Evolutionary conservation across 2,329 filamentous ascomycete genomes (phyloP).

Genomic region (Dactylellina drechsleri): DNA sequence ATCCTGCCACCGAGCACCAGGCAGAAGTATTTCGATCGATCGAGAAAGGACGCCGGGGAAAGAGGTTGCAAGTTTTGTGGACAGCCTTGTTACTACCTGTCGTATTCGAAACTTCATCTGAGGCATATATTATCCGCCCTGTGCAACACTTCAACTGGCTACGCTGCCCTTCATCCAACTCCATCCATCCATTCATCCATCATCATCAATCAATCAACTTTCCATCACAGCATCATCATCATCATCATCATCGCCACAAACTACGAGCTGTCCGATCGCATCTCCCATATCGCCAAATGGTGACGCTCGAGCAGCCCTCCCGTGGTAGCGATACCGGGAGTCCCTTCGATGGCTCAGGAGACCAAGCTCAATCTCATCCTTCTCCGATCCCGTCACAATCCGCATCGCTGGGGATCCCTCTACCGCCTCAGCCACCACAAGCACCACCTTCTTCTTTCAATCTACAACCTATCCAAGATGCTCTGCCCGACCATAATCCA

Average conservation of each 20-base stretch:
- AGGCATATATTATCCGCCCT: too few relatives aligned
- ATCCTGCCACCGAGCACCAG: neutral
- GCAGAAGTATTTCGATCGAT: slow-evolving; percentile 8
- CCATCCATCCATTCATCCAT: neutral
- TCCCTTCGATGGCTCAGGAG: slow-evolving; percentile 28
- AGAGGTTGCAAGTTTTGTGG: neutral
- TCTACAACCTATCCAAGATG: slow-evolving; percentile 33
- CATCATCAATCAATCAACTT: neutral
- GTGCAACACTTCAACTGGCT: too few relatives aligned
- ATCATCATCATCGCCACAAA: slow-evolving; percentile 1
- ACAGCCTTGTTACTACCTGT: too few relatives aligned
- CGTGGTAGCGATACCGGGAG: slow-evolving; percentile 19
- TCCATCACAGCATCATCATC: neutral
- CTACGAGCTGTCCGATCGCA: neutral
- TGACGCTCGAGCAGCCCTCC: slow-evolving; percentile 35
- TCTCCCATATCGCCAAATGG: slow-evolving; percentile 31
- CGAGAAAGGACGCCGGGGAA: neutral
- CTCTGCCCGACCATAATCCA: slow-evolving; percentile 47
- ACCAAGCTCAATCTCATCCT: neutral
- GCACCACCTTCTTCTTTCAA: slow-evolving; percentile 32
- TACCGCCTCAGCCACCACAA: slow-evolving; percentile 3
- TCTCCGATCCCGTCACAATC: slow-evolving; percentile 15
- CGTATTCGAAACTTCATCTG: too few relatives aligned
- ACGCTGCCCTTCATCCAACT: neutral
- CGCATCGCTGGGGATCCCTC: slow-evolving; percentile 5